Evolutionary conservation across 345 rosid species (phyloP), one percentile per base, ranked within the genome.

Genomic region (Populus pruinosa): DNA sequence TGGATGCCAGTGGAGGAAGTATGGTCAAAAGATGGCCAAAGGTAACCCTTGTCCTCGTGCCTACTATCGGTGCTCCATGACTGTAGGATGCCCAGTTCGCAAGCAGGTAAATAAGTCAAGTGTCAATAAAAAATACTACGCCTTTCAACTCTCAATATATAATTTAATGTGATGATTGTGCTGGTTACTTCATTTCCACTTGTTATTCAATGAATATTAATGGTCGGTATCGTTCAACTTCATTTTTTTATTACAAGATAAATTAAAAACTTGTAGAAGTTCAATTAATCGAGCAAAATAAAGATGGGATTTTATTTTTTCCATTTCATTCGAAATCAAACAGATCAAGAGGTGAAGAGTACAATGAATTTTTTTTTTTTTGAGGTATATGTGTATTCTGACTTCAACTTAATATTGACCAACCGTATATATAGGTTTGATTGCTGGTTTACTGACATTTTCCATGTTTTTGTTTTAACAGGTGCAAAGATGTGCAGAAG

Each of bases 1-100:
- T 62, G 97, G 97, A 62, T 94, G 98, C 59, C 98, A 91, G 43
- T 94, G 98, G 98, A 94, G 98, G 74, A 94, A 94, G 62, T 94
- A 94, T 50, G 98, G 98, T 35, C 98, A 94, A 77, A 94, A 94
- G 83, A 87, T 89, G 84, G 93, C 98, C 3, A 92, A 92, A 83
- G 89, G 96, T 0, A 94, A 92, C 82, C 98, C 97, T 67, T 94
- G 93, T 77, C 98, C 98, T 5, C 86, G 97, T 14, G 97, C 97
- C n/a, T 94, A 94, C 83, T 94, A 94, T 67, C 97, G 98, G 5
- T 94, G 98, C 84, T 90, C 97, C 39, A 86, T 89, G 89, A 87
- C 88, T 29, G 80, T 71, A 44, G 89, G 87, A 55, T 94, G 98
- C 80, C 97, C 98, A 0, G 98, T 90, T 49, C 90, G 98, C 64